Conservation (phyloP, 2,329 filamentous ascomycete species). For the Talaromyces albobiverticillius region DNA sequence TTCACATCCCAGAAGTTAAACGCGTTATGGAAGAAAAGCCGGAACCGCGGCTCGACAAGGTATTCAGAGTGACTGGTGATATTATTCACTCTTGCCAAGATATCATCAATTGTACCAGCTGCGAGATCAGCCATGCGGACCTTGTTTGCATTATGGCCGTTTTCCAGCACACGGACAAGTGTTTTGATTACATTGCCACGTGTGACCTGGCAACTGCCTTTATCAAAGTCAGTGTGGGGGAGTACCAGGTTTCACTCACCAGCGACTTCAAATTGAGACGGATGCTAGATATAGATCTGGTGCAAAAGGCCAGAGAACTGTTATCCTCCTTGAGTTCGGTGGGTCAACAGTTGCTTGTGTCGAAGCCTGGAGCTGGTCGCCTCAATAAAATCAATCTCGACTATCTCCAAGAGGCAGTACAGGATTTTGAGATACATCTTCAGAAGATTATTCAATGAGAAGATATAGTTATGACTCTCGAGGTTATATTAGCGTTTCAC, state of each 20-base stretch:
- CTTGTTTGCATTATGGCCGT: constrained; percentile 18
- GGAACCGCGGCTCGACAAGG: constrained; percentile 10
- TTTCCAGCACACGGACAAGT: constrained; percentile 17
- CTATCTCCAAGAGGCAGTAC: background rate
- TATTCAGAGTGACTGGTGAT: constrained; percentile 16
- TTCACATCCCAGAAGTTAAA: constrained; percentile 13
- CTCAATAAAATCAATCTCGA: background rate
- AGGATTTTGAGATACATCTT: background rate
- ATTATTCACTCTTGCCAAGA: constrained; percentile 15
- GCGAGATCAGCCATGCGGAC: constrained; percentile 14
- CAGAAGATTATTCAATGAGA: background rate
- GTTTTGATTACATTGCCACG: constrained; percentile 18
- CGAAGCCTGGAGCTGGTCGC: background rate
- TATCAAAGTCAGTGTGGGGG: constrained; percentile 16
- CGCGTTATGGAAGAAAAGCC: constrained; percentile 7
- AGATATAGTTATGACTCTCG: too few species aligned
- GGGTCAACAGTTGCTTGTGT: constrained; percentile 10
- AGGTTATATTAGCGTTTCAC: background rate
- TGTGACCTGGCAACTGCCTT: constrained; percentile 12
- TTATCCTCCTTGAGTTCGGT: constrained; percentile 10
- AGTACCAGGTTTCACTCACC: constrained; percentile 13
- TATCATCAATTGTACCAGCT: constrained; percentile 11
- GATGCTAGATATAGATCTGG: constrained; percentile 13
- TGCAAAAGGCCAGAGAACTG: constrained; percentile 11
- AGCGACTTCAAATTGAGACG: constrained; percentile 15